Evolutionary conservation across 1,284 basidiomycete species (phyloP).

Genomic region (Ustilago esculenta): DNA sequence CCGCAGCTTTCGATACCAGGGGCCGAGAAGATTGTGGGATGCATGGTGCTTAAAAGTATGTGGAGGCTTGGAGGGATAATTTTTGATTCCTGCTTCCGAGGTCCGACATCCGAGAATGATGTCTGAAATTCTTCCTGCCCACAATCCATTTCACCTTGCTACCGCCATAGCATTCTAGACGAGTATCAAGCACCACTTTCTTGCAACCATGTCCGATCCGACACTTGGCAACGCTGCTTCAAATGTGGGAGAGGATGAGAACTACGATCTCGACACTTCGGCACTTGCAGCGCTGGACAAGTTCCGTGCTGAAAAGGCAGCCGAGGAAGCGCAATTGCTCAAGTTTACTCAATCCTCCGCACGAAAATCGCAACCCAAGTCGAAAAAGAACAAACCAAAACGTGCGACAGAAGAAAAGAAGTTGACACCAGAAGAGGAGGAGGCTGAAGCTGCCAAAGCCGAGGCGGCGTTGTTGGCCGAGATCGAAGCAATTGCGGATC

Average conservation of each 20-base stretch:
- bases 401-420: conserved; percentile 11
- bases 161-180: too few relatives aligned
- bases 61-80: conserved; percentile 3
- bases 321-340: conserved; percentile 55
- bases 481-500: conserved; percentile 48
- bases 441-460: conserved; percentile 32
- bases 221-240: neutral
- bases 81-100: neutral
- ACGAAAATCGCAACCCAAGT: conserved; percentile 2
- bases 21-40: too few relatives aligned
- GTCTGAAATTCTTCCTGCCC: neutral
- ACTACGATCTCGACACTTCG: conserved; percentile 54
- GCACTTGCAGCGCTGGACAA: conserved; percentile 60
- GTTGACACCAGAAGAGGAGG: conserved; percentile 21
- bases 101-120: conserved; percentile 4
- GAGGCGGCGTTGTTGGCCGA: conserved; percentile 55
- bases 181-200: too few relatives aligned
- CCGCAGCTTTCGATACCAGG: too few relatives aligned
- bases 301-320: conserved; percentile 59
- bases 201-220: neutral
- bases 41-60: too few relatives aligned
- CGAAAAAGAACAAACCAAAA: conserved; percentile 2
- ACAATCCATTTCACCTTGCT: neutral
- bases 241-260: neutral
- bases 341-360: conserved; percentile 24